Base-by-base conservation (phyloP, 192 early-diverging fungal genomes). In the Gonapodya sp. region DNA sequence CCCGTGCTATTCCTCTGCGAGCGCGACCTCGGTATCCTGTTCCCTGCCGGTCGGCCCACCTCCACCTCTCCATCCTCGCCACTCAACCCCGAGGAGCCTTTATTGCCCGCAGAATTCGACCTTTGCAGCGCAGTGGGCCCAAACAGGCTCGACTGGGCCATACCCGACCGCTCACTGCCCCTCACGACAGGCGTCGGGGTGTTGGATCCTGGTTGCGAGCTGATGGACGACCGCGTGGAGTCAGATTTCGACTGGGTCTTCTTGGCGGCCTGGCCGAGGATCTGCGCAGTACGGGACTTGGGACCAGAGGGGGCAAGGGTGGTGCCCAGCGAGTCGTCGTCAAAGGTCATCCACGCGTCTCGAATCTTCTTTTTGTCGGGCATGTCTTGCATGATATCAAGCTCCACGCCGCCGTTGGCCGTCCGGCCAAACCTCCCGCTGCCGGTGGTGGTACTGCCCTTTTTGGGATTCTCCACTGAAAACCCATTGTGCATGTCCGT, bases 331-430 rank as follows among this genome's bases (percentile, higher is more conserved):
- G 46, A 64, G 46, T 64, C 46, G 46, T 64, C 46, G 46, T 64
- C 46, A 24, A 64, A 64, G 46, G 46, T 64, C 46, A 64, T 64
- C 46, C 46, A 64, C 46, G 46, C 46, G 46, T 64, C 46, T 24
- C 46, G 46, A 64, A 64, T 64, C 46, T 64, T 64, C 46, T 64
- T 64, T 24, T 64, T 64, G 46, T 64, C 46, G 46, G 46, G 46
- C 46, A 64, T 64, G 46, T 64, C 46, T 24, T 64, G 46, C 46
- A 64, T 64, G 46, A 64, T 64, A 24, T 64, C 46, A 24, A 64
- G 46, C 46, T 64, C 46, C 46, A 64, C 46, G 24, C 46, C 46
- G 8, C 8, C 46, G 8, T 8, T 24, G 8, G 46, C 46, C 46
- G 46, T 64, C 46, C 46, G 8, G 8, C 46, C 46, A 64, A 64